phyloP scores from a whole-genome alignment of 371 early-diverging fungal species.

The Sanchytrium tribonematis region DNA sequence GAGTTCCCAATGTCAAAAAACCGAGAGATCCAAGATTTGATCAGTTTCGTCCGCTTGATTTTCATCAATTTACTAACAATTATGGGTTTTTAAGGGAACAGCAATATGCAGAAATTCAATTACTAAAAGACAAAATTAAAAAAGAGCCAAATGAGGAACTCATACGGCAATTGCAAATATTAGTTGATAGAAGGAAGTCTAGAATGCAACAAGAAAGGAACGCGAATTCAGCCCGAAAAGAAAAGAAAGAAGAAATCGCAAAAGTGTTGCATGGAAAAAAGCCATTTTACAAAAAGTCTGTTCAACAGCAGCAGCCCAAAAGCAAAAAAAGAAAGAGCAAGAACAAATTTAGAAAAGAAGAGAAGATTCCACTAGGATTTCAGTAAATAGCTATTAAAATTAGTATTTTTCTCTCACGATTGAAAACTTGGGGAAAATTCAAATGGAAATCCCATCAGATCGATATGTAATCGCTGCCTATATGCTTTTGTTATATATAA shows the following conservation, averaged over 20 bases:
- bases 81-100: neutral
- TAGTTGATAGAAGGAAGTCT: neutral
- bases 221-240: neutral
- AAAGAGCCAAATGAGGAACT: neutral
- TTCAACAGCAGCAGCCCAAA: neutral
- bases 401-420: too few relatives aligned
- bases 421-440: too few relatives aligned
- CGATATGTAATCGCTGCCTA: too few relatives aligned
- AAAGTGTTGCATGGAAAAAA: neutral
- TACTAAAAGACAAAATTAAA: neutral
- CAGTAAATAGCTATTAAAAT: too few relatives aligned
- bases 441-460: too few relatives aligned
- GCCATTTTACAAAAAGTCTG: neutral
- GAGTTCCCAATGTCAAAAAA: neutral
- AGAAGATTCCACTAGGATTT: neutral
- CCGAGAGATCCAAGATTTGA: neutral
- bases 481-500: too few relatives aligned
- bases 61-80: neutral
- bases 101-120: neutral
- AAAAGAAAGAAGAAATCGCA: neutral
- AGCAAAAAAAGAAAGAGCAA: neutral
- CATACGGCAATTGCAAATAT: neutral
- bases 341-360: neutral
- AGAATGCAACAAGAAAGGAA: neutral
- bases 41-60: neutral